These are phyloP conservation scores for Macrolepiota albuminosa DNA, from an alignment of 768 basidiomycete species.

Conservation along the genomic window DNA sequence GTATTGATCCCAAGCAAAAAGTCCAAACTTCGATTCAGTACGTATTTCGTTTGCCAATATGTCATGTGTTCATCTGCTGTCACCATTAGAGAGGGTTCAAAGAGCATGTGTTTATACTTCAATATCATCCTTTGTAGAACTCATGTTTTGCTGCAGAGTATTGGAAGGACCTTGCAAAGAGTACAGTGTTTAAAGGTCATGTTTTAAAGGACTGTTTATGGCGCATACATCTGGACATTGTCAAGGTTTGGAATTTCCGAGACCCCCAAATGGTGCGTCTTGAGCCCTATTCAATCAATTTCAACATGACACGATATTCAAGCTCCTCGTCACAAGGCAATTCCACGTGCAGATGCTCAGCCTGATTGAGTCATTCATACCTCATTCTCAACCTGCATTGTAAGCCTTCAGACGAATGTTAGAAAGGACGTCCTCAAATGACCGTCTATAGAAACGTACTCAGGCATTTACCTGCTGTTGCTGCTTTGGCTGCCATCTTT, in stretches of 20 bases:
- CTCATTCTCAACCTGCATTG: not conserved
- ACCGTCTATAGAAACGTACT: not conserved
- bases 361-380: not conserved
- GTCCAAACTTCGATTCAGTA: slow-evolving; percentile 1
- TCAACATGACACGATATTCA: not conserved
- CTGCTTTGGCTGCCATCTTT: slow-evolving; percentile 2
- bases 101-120: not conserved
- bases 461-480: not conserved
- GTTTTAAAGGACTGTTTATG: slow-evolving; percentile 6
- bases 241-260: slow-evolving; percentile 22
- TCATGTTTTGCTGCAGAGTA: slow-evolving; percentile 1
- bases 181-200: slow-evolving; percentile 3
- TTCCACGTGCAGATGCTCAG: slow-evolving; percentile 1
- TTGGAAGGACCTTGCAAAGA: slow-evolving; percentile 6
- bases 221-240: slow-evolving; percentile 17
- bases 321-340: not conserved
- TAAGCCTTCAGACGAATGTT: not conserved
- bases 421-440: not conserved
- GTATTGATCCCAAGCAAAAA: slow-evolving; percentile 3
- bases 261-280: slow-evolving; percentile 14
- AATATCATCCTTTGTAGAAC: not conserved
- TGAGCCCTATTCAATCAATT: not conserved
- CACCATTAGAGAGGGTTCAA: not conserved
- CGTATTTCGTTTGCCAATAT: not conserved
- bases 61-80: not conserved